Percentiles rank a stretch among this genome's conserved stretches.
phyloP scores from a whole-genome alignment of 2,329 filamentous ascomycete genomes.

The Massarina eburnea region DNA sequence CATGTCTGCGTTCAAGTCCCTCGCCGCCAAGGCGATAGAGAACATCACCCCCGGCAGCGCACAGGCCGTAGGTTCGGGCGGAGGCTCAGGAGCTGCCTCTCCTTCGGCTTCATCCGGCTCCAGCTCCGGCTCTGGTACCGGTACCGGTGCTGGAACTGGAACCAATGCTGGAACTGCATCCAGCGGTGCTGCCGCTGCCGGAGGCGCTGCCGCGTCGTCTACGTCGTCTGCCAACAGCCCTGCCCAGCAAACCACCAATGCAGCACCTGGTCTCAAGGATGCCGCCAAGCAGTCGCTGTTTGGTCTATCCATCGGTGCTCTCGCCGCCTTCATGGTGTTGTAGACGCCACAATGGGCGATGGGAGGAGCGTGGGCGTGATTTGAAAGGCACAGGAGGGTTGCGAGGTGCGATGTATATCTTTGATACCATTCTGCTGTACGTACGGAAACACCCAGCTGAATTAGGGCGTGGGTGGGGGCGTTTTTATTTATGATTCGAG shows the following conservation, averaged over 20 bases:
- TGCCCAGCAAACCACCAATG: conserved; percentile 29
- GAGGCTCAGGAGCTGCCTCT: conserved; percentile 12
- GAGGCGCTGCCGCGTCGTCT: conserved; percentile 2
- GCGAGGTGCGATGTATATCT: conserved; percentile 8
- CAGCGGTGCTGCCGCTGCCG: conserved; percentile 7
- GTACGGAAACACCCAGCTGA: conserved; percentile 21
- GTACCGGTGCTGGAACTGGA: conserved; percentile 11
- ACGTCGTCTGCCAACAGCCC: conserved; percentile 11
- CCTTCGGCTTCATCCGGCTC: conserved; percentile 15
- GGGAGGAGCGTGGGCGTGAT: conserved; percentile 1
- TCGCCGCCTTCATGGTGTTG: conserved; percentile 29
- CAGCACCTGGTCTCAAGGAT: conserved; percentile 21
- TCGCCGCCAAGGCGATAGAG: conserved; percentile 43
- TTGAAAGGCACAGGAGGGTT: background rate
- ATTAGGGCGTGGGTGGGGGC: conserved; percentile 9
- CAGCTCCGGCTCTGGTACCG: conserved; percentile 10
- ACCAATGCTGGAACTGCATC: conserved; percentile 9
- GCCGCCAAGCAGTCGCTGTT: conserved; percentile 24
- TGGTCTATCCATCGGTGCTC: conserved; percentile 25
- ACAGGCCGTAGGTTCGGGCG: conserved; percentile 21
- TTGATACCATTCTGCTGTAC: conserved; percentile 26
- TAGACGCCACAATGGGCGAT: conserved; percentile 11
- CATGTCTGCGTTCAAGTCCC: conserved; percentile 33
- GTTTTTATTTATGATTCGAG: conserved; percentile 4
- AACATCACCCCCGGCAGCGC: conserved; percentile 48